Evolutionary conservation across 768 basidiomycete species (phyloP), one percentile per base, ranked within the genome.

Genomic region (Flagelloscypha sp.): DNA sequence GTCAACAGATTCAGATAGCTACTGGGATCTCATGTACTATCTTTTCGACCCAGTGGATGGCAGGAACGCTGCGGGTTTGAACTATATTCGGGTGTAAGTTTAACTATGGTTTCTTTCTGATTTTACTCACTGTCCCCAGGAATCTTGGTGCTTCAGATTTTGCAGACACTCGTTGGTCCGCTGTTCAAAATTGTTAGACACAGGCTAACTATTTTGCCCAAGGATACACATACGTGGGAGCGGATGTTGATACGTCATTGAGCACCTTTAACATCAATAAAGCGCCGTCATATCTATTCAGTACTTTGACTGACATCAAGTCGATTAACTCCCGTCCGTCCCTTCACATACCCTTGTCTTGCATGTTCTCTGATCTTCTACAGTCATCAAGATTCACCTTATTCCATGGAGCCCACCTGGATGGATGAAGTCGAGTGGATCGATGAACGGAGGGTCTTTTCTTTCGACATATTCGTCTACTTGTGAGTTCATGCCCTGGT

Each of bases 121-220:
- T n/a, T n/a, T n/a, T n/a, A n/a, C n/a, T n/a, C n/a, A n/a, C n/a
- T n/a, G n/a, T n/a, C n/a, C n/a, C n/a, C n/a, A n/a, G n/a, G n/a
- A n/a, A 83, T 0, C 63, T 86, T 10, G 84, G 84, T 10, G 78
- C 84, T 4, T 71, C 79, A 3, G 84, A 85, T 54, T 85, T 85
- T 48, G 83, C 84, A 8, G 58, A 70, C 3, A 61, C 46, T 3
- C 44, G 81, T 79, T 38, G 29, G 66, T 37, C 16, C n/a, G n/a
- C n/a, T n/a, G n/a, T n/a, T n/a, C n/a, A n/a, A n/a, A n/a, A n/a
- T n/a, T n/a, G n/a, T n/a, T n/a, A n/a, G n/a, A n/a, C n/a, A n/a
- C n/a, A n/a, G n/a, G n/a, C n/a, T n/a, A n/a, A n/a, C n/a, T n/a
- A n/a, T n/a, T n/a, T n/a, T n/a, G n/a, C n/a, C n/a, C n/a, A n/a